These are phyloP conservation scores for Aspergillus pseudoviridinutans DNA, from an alignment of 2,329 filamentous ascomycete species.

Conservation along the genomic window DNA sequence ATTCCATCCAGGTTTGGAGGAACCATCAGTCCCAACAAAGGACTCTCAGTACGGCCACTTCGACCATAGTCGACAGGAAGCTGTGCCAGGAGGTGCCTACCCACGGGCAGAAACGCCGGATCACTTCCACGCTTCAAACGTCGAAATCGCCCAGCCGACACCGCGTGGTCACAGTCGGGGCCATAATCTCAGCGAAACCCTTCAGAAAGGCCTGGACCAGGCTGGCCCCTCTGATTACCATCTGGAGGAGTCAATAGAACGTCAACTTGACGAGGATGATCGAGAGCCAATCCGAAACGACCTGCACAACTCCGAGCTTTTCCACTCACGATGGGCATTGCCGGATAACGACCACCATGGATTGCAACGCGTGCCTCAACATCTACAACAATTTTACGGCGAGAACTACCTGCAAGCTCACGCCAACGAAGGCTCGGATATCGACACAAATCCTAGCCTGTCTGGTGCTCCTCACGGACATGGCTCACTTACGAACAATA, in stretches of 20 bases:
- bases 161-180: conserved; percentile 53
- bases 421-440: conserved; percentile 57
- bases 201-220: conserved; percentile 75
- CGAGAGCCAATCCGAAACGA: conserved; percentile 28
- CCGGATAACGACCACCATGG: conserved; percentile 26
- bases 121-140: conserved; percentile 39
- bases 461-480: conserved; percentile 56
- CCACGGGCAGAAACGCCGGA: conserved; percentile 33
- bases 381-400: conserved; percentile 33
- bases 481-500: conserved; percentile 24
- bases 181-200: conserved; percentile 70
- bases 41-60: conserved; percentile 23
- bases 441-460: conserved; percentile 71
- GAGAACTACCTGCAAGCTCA: conserved; percentile 29
- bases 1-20: conserved; percentile 29
- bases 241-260: conserved; percentile 72
- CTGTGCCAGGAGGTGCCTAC: conserved; percentile 18
- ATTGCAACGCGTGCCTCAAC: conserved; percentile 22
- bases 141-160: conserved; percentile 58
- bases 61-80: conserved; percentile 25
- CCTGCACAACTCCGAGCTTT: conserved; percentile 25
- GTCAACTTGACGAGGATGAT: conserved; percentile 73
- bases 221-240: conserved; percentile 72
- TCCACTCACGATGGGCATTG: conserved; percentile 37
- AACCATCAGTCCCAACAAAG: conserved; percentile 16